Evolutionary conservation across 2,329 filamentous ascomycete genomes (phyloP), one percentile per base, ranked within the genome.

Genomic region (Aspergillus caelatus): DNA sequence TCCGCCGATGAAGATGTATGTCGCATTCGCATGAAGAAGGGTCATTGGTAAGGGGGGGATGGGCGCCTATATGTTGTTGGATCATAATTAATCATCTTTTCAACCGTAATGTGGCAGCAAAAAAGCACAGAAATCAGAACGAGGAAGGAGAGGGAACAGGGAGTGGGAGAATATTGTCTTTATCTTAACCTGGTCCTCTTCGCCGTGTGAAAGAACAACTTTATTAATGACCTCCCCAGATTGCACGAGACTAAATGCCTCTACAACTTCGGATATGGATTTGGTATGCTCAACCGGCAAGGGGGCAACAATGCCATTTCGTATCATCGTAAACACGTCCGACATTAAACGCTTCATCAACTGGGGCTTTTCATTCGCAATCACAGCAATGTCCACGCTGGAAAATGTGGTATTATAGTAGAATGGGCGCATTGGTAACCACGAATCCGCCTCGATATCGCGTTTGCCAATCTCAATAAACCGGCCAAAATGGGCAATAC

Each of bases 1-100:
- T 0, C 85, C 84, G 6, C 86, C 86, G 3, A 80, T 78, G 3
- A 88, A 73, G 5, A 88, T 65, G 60, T 88, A 88, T 1, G 84
- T 84, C 1, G 75, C 77, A n/a, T 80, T 68, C 5, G 61, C 39
- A 30, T 61, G 43, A 7, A 60, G 54, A 21, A 30, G 50, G 28
- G 54, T 58, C 11, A 14, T 26, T 48, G 52, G 34, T n/a, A 43
- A 43, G 14, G 39, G 16, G 16, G 39, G 39, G 16, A 43, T 43
- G 16, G 39, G 39, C 16, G 39, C 39, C 39, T 43, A 16, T 43
- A 43, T 19, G 12, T 43, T 16, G n/a, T 43, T 43, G 39, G 4
- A 3, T 16, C 39, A 58, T 43, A 16, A n/a, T 12, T n/a, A 43
- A 43, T n/a, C 39, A n/a, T 43, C 39, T 19, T 7, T 14, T 19